phyloP scores from a whole-genome alignment of 75 land plant genomes.

The Sequoiadendron giganteum region DNA sequence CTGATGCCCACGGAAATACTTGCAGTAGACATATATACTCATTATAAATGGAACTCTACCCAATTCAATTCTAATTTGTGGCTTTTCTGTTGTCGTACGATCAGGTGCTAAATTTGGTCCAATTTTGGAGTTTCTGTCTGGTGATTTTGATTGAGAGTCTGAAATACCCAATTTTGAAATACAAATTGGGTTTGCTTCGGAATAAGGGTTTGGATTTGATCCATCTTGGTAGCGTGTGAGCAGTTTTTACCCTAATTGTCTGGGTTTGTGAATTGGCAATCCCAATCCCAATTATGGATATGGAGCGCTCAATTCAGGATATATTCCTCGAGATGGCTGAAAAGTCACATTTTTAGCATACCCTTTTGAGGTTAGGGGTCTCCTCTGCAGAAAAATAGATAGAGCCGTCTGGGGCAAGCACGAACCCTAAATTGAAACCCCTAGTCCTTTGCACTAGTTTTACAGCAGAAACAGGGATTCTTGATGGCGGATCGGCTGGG shows the following conservation, averaged over 20 bases:
- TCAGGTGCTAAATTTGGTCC: neutral
- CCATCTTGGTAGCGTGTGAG: neutral
- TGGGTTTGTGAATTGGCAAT: neutral
- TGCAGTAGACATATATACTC: neutral
- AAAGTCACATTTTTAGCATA: neutral
- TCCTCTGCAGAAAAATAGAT: neutral
- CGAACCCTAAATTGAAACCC: neutral
- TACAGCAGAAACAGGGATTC: neutral
- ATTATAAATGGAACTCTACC: neutral
- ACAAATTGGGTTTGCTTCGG: neutral
- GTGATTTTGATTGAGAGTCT: neutral
- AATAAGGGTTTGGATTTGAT: neutral
- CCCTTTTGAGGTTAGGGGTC: neutral
- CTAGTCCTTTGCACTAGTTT: neutral
- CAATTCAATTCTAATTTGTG: neutral
- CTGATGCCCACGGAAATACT: neutral
- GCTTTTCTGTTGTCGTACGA: neutral
- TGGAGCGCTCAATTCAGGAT: neutral
- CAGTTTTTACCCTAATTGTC: neutral
- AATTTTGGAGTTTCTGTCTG: neutral
- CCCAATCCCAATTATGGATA: neutral
- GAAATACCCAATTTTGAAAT: neutral
- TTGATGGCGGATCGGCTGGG: slow-evolving; percentile 35
- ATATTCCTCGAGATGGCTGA: neutral
- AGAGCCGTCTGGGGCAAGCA: neutral